A percentile compares a stretch with the other conserved stretches of the same genome.
phyloP scores from a whole-genome alignment of 257 asterid genomes.

The Eucommia ulmoides region DNA sequence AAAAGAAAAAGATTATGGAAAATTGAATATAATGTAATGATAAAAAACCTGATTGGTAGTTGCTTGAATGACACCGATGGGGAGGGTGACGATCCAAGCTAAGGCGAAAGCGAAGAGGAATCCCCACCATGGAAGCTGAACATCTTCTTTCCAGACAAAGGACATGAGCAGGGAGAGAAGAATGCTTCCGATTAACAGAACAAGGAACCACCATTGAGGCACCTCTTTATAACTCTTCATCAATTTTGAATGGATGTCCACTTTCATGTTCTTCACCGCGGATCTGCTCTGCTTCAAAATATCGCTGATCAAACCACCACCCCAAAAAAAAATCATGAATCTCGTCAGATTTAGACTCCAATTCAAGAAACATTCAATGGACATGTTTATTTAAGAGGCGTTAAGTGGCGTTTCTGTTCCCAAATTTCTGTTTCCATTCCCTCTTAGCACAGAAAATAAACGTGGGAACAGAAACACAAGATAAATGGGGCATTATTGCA shows the following conservation, averaged over 20 bases:
- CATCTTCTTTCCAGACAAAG: conserved; percentile 67
- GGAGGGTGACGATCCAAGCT: conserved; percentile 83
- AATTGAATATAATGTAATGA: conserved; percentile 3
- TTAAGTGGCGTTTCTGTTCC: neutral
- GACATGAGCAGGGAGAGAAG: conserved; percentile 50
- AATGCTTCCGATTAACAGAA: conserved; percentile 52
- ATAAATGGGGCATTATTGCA: neutral
- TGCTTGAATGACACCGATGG: conserved; percentile 91
- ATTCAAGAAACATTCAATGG: neutral
- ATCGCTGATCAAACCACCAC: conserved; percentile 27
- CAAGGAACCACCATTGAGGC: conserved; percentile 86
- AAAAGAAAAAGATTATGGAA: neutral
- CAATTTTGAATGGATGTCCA: conserved; percentile 64
- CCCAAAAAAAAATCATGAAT: neutral
- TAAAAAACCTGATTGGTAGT: conserved; percentile 97
- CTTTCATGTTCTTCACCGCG: conserved; percentile 50
- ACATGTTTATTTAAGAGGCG: neutral
- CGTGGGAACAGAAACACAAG: no score
- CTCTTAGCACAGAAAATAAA: neutral
- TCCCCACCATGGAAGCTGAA: conserved; percentile 97
- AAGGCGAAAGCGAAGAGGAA: conserved; percentile 68
- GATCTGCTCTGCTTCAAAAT: conserved; percentile 81
- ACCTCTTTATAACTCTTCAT: conserved; percentile 84
- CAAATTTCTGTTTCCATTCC: neutral
- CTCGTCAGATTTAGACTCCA: no score